These are phyloP conservation scores for Zygosaccharomyces sapae DNA, from an alignment of 1,139 yeast species.

Conservation along the genomic window DNA sequence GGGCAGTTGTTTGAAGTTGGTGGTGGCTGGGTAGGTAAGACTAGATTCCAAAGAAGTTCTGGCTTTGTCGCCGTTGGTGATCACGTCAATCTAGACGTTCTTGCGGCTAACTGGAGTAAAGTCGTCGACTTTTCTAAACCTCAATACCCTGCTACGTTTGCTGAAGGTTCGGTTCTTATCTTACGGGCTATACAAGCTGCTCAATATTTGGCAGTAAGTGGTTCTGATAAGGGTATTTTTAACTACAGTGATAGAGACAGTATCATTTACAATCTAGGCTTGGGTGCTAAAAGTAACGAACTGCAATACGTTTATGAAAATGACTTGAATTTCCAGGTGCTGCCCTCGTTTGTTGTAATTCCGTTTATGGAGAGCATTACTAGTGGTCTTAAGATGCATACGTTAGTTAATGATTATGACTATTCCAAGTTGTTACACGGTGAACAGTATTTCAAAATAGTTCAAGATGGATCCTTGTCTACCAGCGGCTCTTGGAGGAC, in stretches of 20 bases:
- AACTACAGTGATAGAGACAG: conserved; percentile 64
- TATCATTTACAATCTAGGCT: conserved; percentile 81
- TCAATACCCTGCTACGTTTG: conserved; percentile 54
- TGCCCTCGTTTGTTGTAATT: conserved; percentile 89
- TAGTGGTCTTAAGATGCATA: conserved; percentile 50
- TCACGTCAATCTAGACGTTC: conserved; percentile 57
- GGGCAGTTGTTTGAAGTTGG: conserved; percentile 72
- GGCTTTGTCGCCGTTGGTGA: conserved; percentile 66
- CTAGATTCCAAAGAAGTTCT: conserved; percentile 91
- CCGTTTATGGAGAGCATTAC: conserved; percentile 58
- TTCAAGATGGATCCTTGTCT: conserved; percentile 70
- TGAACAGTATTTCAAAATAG: conserved; percentile 83
- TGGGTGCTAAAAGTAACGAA: conserved; percentile 80
- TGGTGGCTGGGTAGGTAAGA: conserved; percentile 93
- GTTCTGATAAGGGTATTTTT: conserved; percentile 27
- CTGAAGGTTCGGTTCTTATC: conserved; percentile 78
- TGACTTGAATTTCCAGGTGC: conserved; percentile 72
- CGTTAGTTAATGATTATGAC: conserved; percentile 73
- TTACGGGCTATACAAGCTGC: conserved; percentile 55
- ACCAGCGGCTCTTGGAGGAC: conserved; percentile 63
- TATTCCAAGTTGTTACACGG: conserved; percentile 91
- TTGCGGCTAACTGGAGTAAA: conserved; percentile 62
- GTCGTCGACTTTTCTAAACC: conserved; percentile 57
- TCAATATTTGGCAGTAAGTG: conserved; percentile 41
- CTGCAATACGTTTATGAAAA: conserved; percentile 78